These are phyloP conservation scores for Podochytrium sp. DNA, from an alignment of 192 early-diverging fungal genomes.

Conservation along the genomic window DNA sequence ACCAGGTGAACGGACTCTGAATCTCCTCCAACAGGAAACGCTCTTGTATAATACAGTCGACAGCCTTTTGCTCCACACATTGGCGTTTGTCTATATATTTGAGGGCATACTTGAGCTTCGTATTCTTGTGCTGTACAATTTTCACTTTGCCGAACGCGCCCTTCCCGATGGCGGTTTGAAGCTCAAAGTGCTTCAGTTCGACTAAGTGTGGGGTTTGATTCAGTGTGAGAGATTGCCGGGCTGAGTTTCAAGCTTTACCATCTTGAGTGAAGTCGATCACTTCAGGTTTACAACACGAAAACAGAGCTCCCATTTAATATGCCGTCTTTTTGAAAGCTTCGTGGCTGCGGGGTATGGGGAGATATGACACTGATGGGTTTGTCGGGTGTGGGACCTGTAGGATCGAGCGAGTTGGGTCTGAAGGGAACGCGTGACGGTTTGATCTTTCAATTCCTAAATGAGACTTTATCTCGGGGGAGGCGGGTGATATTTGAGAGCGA, in stretches of 20 bases:
- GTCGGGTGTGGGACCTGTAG: too few relatives aligned
- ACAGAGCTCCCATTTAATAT: too few relatives aligned
- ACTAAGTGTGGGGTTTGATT: conserved; percentile 49
- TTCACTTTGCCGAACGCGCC: conserved; percentile 96
- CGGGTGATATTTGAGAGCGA: too few relatives aligned
- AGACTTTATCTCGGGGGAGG: too few relatives aligned
- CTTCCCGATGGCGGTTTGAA: conserved; percentile 88
- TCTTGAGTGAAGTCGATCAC: conserved; percentile 73
- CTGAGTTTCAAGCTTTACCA: conserved; percentile 47
- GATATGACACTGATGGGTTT: too few relatives aligned
- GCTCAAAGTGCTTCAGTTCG: conserved; percentile 88
- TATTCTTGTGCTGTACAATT: conserved; percentile 87
- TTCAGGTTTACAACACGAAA: conserved; percentile 67
- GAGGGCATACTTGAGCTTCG: conserved; percentile 81
- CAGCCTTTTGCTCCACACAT: conserved; percentile 83
- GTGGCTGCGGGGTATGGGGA: too few relatives aligned
- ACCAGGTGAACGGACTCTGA: conserved; percentile 76
- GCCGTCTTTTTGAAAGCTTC: too few relatives aligned
- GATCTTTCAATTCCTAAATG: too few relatives aligned
- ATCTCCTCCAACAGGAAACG: conserved; percentile 85
- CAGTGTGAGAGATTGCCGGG: background rate
- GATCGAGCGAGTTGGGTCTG: too few relatives aligned
- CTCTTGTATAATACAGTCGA: conserved; percentile 91
- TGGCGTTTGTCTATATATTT: conserved; percentile 97
- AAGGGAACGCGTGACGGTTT: too few relatives aligned